Evolutionary conservation across 2,329 filamentous ascomycete genomes (phyloP), one percentile per base, ranked within the genome.

Genomic region (Apiospora marii): DNA sequence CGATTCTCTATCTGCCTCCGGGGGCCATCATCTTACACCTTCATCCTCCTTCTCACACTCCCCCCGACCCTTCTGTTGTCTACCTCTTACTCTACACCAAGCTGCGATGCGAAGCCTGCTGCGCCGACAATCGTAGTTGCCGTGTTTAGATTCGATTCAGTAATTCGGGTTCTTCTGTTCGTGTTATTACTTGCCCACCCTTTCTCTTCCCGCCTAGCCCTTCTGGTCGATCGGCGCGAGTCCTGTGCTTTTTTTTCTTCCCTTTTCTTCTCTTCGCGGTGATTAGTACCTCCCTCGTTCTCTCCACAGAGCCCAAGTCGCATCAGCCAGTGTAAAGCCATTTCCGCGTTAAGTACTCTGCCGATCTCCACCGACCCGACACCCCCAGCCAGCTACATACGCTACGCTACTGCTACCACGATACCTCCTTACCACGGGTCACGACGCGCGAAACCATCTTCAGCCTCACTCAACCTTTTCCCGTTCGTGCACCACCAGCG

Each of bases 361-460:
- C 58, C 58, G 58, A 64, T 64, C 58, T 24, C 58, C 58, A 64
- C 58, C 58, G 34, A 64, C 13, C 27, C 27, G 37, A 37, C 37
- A 37, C 51, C 53, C 53, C 58, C 58, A 64, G 58, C 58, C 58
- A 64, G 34, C 58, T 64, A 41, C 53, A 30, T 34, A 34, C 53
- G 53, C 53, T 61, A 61, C 53, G 51, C 53, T 61, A 37, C 58
- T 64, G 58, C 58, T 64, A 64, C 58, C 58, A 61, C 51, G 71
- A 70, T 73, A 71, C 69, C 69, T 73, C 61, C 69, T 70, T 46
- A 58, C 61, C 49, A 58, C 58, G 58, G 27, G 44, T 68, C 64
- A 71, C 69, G 69, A 71, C 72, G 64, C 72, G 72, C 69, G 58
- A 27, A 70, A 70, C 67, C 67, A 72, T 46, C 67, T 58, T 67